These are phyloP conservation scores for Diophrys appendiculata DNA, from an alignment of 73 alveolate genomes.

Conservation along the genomic window DNA sequence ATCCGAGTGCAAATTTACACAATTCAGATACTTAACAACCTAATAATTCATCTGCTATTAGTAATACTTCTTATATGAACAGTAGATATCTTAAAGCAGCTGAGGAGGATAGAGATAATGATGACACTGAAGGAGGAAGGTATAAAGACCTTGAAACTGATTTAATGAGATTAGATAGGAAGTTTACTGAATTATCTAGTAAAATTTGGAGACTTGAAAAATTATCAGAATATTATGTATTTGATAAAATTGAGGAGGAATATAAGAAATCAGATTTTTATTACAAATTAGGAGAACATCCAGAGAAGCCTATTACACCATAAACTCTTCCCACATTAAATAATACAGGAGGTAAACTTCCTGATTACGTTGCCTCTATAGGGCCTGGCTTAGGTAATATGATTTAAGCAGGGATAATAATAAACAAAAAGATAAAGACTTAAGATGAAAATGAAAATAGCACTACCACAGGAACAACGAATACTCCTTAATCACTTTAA, in stretches of 20 bases:
- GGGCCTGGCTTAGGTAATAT: neutral
- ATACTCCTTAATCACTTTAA: no score
- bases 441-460: no score
- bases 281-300: neutral
- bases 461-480: no score
- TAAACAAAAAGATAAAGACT: neutral
- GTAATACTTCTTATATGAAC: no score
- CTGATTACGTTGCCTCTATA: neutral
- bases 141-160: conserved; percentile 22
- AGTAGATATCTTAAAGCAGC: neutral
- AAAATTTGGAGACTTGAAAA: conserved; percentile 22
- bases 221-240: conserved; percentile 2
- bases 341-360: neutral
- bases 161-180: conserved; percentile 8
- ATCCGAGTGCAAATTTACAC: no score
- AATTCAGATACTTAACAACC: no score
- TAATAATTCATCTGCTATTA: no score
- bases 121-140: neutral
- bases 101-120: neutral
- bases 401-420: neutral
- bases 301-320: neutral
- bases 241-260: neutral
- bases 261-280: neutral
- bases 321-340: neutral
- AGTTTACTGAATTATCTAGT: neutral